Conservation (phyloP, 179 eudicot genomes). For the Beta lomatogona region DNA sequence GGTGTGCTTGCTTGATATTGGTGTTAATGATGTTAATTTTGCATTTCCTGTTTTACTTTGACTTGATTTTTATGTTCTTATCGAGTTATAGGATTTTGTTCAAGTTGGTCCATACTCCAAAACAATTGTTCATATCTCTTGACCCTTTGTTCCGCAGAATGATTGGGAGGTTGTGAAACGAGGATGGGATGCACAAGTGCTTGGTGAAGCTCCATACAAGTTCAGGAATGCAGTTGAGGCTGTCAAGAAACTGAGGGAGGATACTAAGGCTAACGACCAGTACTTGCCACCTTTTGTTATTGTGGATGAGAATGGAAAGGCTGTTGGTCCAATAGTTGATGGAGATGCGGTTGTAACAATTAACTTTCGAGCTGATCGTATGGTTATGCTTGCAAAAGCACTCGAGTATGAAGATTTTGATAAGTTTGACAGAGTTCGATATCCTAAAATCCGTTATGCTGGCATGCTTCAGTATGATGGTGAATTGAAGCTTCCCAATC, state of each 20-base stretch:
- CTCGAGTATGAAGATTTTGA: conserved; percentile 84
- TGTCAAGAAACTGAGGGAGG: conserved; percentile 74
- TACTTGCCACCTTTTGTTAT: conserved; percentile 89
- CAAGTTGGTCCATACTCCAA: background rate
- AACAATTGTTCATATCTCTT: conserved; percentile 8
- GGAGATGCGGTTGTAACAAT: conserved; percentile 96
- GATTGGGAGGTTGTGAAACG: conserved; percentile 96
- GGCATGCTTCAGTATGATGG: conserved; percentile 99
- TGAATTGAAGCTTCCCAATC: conserved; percentile 87
- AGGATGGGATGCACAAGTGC: conserved; percentile 99
- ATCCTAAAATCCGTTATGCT: conserved; percentile 89
- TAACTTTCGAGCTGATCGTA: conserved; percentile 93
- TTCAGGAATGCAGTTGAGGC: conserved; percentile 76
- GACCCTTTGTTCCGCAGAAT: conserved; percentile 48
- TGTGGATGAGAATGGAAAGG: conserved; percentile 75
- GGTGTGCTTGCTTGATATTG: conserved; percentile 1
- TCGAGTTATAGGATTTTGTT: background rate
- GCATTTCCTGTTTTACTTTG: conserved; percentile 13
- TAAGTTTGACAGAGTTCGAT: conserved; percentile 83
- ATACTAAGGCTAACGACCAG: conserved; percentile 69
- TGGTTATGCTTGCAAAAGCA: conserved; percentile 97
- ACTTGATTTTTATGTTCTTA: background rate
- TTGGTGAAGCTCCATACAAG: conserved; percentile 95
- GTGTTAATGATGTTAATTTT: background rate
- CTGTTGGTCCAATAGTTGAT: conserved; percentile 91